phyloP scores from a whole-genome alignment of 1,284 basidiomycete species.

The Cutaneotrichosporon cavernicola region DNA sequence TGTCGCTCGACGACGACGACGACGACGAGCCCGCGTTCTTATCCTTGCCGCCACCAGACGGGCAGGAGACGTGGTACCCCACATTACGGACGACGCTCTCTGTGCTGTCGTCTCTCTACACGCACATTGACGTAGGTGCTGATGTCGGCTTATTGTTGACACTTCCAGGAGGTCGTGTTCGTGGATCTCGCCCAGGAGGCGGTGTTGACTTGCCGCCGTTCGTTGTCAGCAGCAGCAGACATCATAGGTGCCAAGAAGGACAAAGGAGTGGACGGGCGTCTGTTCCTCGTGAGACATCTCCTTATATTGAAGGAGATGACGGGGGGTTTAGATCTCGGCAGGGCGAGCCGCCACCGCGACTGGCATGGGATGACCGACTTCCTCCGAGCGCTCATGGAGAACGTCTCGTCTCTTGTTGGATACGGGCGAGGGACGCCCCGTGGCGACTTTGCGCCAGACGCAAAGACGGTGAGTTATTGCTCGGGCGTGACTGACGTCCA shows the following conservation, averaged over 20 bases:
- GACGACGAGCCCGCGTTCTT: constrained; percentile 60
- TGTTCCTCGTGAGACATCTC: constrained; percentile 87
- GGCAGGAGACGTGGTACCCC: constrained; percentile 83
- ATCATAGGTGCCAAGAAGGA: constrained; percentile 61
- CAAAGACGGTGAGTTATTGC: constrained; percentile 52
- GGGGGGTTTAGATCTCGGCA: constrained; percentile 66
- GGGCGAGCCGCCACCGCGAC: constrained; percentile 50
- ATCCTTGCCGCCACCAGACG: constrained; percentile 67
- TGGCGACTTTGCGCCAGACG: constrained; percentile 44
- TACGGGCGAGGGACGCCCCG: constrained; percentile 33
- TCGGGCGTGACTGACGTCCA: background rate
- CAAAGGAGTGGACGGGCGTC: constrained; percentile 63
- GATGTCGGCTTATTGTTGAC: background rate
- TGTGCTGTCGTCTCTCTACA: constrained; percentile 81
- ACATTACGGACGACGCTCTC: constrained; percentile 79
- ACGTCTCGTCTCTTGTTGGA: constrained; percentile 66
- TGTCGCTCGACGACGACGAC: constrained; percentile 48
- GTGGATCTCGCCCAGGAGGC: constrained; percentile 92
- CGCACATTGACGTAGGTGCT: constrained; percentile 76
- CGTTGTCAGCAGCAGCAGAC: constrained; percentile 69
- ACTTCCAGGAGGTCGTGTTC: constrained; percentile 74
- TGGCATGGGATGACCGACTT: constrained; percentile 61
- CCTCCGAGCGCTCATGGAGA: constrained; percentile 67
- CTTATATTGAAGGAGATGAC: constrained; percentile 86
- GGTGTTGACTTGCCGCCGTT: constrained; percentile 72